Evolutionary conservation across 371 early-diverging fungal genomes (phyloP).

Genomic region (Apophysomyces sp.): DNA sequence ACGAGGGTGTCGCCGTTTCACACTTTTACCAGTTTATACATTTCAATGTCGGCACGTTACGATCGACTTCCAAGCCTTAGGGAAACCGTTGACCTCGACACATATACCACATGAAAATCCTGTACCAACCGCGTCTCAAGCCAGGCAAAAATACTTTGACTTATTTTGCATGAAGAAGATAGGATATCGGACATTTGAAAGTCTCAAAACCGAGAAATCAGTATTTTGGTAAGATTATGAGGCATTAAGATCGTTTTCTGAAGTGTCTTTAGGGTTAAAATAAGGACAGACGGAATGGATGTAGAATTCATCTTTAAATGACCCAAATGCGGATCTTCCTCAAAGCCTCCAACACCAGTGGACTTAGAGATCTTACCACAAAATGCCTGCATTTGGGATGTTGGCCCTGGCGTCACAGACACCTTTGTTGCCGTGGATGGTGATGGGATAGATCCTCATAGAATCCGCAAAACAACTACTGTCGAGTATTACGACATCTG

Average conservation of each 20-base stretch:
- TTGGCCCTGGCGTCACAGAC: slow-evolving; percentile 11
- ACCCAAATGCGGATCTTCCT: neutral
- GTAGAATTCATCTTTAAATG: slow-evolving; percentile 2
- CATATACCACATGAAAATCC: neutral
- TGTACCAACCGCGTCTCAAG: neutral
- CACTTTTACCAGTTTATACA: neutral
- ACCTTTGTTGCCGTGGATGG: slow-evolving; percentile 11
- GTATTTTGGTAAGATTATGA: neutral
- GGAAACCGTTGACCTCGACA: neutral
- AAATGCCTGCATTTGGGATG: slow-evolving; percentile 2
- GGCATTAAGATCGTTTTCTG: neutral
- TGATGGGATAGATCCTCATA: neutral
- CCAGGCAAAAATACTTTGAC: neutral
- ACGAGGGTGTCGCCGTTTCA: neutral
- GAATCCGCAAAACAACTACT: neutral
- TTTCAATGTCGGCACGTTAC: neutral
- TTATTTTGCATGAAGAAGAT: neutral
- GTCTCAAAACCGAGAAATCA: neutral
- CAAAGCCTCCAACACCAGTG: neutral
- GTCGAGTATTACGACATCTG: slow-evolving; percentile 7
- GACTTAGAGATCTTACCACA: neutral
- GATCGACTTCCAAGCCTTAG: neutral
- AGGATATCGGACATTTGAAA: neutral
- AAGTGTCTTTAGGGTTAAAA: neutral
- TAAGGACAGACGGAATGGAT: neutral